Evolutionary conservation across 257 asterid species (phyloP), one percentile per base, ranked within the genome.

Genomic region (Asclepias syriaca): DNA sequence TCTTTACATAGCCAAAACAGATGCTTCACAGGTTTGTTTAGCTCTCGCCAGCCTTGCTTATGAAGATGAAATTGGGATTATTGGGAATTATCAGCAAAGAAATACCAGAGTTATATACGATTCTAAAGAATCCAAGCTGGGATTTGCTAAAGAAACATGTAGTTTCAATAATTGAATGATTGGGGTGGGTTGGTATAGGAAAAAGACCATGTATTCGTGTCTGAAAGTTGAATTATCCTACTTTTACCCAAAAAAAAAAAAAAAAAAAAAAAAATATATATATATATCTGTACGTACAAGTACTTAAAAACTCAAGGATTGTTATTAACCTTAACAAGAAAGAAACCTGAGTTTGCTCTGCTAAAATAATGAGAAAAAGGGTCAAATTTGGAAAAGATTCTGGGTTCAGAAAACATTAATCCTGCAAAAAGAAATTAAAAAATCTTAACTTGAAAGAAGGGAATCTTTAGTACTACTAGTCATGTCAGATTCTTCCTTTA

Each of bases 11-110:
- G 97, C 81, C 29, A 91, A 81, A 77, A 74, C 73, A 37, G 97
- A 90, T 50, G 96, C 88, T 2, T 89, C 96, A 63, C 98, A 89
- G 82, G 98, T 84, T 79, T 93, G 98, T 74, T 84, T 93, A 81
- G 97, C 97, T 57, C 75, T 93, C 29, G 91, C 97, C 12, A 91
- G 98, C 85, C 93, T 93, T 9, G 69, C 85, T 0, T 86, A 74
- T 65, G 98, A 93, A 68, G 85, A 79, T 65, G 92, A 84, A 81
- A 82, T 80, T 45, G 98, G 96, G 45, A 93, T 93, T 19, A 83
- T 93, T 66, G 97, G 97, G 72, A 93, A 93, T 73, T 93, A 84
- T 80, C 98, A 93, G 87, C 98, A 93, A 82, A 86, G 88, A 73
- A 90, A 93, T 68, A 84, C 87, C 1, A 84, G 98, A 75, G 96